These are phyloP conservation scores for Verruconis gallopava DNA, from an alignment of 2,329 filamentous ascomycete genomes.

Conservation along the genomic window DNA sequence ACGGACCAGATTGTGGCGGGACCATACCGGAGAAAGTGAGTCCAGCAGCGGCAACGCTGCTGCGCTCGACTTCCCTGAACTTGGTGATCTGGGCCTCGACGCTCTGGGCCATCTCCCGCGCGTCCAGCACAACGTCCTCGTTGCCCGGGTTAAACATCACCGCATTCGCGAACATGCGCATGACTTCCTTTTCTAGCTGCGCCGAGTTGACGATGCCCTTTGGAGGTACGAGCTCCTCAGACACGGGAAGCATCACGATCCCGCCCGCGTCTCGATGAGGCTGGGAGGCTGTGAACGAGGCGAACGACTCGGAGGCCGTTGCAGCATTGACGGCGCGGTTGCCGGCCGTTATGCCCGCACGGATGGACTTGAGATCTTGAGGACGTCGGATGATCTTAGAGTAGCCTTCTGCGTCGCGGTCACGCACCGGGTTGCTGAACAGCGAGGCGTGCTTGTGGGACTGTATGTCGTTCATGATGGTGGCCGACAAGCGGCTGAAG, in stretches of 20 bases:
- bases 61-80: constrained; percentile 57
- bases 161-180: constrained; percentile 12
- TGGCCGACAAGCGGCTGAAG: constrained; percentile 33
- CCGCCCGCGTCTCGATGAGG: constrained; percentile 39
- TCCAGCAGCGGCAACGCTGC: constrained; percentile 3
- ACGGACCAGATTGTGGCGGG: too few species aligned
- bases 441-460: constrained; percentile 39
- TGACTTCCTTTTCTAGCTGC: constrained; percentile 11
- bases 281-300: constrained; percentile 46
- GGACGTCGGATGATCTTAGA: constrained; percentile 38
- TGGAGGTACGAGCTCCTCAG: constrained; percentile 68
- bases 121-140: constrained; percentile 77
- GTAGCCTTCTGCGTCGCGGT: constrained; percentile 39
- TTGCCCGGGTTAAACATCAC: constrained; percentile 91
- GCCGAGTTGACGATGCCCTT: constrained; percentile 37
- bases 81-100: constrained; percentile 67
- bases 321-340: constrained; percentile 45
- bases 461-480: constrained; percentile 38
- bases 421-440: constrained; percentile 36
- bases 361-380: constrained; percentile 39
- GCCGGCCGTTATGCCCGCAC: constrained; percentile 34
- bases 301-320: constrained; percentile 43
- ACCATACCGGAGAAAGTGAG: too few species aligned
- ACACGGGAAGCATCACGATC: constrained; percentile 44
- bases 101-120: constrained; percentile 77